Evolutionary conservation across 352 stramenopile genomes (phyloP).

Genomic region (Pythium angustatum): DNA sequence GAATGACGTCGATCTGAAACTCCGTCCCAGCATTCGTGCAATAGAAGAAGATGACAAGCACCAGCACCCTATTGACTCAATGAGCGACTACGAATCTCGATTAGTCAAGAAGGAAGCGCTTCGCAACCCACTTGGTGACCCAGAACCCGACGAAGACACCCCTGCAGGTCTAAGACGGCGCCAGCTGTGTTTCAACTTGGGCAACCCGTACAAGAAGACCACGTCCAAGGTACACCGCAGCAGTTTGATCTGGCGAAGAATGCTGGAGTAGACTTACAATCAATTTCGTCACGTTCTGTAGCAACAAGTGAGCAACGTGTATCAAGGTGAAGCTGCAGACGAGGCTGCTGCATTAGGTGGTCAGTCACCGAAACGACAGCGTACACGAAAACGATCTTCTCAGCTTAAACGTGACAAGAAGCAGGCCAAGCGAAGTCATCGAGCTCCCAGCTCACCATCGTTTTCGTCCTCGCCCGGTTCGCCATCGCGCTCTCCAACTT

Average conservation of each 20-base stretch:
- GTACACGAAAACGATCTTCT: conserved; percentile 82
- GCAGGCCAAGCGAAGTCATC: conserved; percentile 66
- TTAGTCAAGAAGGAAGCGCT: conserved; percentile 86
- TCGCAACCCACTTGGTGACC: conserved; percentile 80
- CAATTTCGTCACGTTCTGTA: neutral
- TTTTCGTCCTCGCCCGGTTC: conserved; percentile 72
- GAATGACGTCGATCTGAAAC: conserved; percentile 37
- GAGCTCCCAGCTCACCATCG: conserved; percentile 64
- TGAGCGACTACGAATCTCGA: conserved; percentile 89
- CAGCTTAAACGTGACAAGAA: conserved; percentile 81
- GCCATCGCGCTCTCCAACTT: conserved; percentile 65
- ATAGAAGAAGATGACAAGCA: conserved; percentile 83
- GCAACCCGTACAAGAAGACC: conserved; percentile 90
- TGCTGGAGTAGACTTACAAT: no score
- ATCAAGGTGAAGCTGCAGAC: conserved; percentile 83
- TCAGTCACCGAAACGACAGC: conserved; percentile 77
- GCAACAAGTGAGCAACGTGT: conserved; percentile 75
- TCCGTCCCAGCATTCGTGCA: conserved; percentile 60
- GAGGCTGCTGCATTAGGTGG: conserved; percentile 78
- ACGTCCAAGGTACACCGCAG: conserved; percentile 78
- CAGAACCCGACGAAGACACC: conserved; percentile 84
- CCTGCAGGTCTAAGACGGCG: conserved; percentile 65
- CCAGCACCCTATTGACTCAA: conserved; percentile 81
- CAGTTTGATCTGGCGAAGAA: no score
- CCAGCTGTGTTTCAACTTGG: conserved; percentile 85